Conservation (phyloP, 225 moss, liverwort and hornwort species). For the Physcomitrium patens region DNA sequence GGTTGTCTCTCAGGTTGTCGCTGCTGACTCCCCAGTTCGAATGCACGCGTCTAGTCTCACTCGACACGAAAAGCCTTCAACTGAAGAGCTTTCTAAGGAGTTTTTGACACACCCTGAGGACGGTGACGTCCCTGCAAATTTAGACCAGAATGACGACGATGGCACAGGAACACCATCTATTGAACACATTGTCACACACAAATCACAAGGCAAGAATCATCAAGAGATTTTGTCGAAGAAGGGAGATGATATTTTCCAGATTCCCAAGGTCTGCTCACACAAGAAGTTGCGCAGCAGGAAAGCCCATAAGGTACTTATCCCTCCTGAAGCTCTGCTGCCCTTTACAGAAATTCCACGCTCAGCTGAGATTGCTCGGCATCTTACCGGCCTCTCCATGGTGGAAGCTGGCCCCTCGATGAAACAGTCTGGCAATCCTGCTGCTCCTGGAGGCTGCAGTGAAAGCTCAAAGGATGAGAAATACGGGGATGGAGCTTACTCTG, state of each 20-base stretch:
- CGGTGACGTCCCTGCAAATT: not conserved
- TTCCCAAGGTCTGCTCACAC: slow-evolving; percentile 35
- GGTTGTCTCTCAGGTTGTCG: not conserved
- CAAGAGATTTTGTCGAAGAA: slow-evolving; percentile 33
- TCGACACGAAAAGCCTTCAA: not conserved
- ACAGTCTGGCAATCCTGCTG: not conserved
- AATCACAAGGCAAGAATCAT: slow-evolving; percentile 15
- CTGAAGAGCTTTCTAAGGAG: slow-evolving; percentile 4
- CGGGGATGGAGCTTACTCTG: not conserved
- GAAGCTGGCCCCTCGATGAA: slow-evolving; percentile 36
- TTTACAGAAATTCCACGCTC: not conserved
- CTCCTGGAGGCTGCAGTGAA: slow-evolving; percentile 12
- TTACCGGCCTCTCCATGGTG: slow-evolving; percentile 30
- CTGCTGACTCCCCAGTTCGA: not conserved
- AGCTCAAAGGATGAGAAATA: slow-evolving; percentile 21
- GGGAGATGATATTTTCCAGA: slow-evolving; percentile 36
- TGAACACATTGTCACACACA: slow-evolving; percentile 24
- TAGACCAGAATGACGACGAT: not conserved
- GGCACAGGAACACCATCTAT: slow-evolving; percentile 16
- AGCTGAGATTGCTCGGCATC: slow-evolving; percentile 15
- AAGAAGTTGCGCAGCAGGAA: slow-evolving; percentile 47
- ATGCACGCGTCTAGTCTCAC: not conserved
- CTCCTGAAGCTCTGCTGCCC: slow-evolving; percentile 29
- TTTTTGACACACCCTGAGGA: slow-evolving; percentile 21
- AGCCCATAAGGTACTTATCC: slow-evolving; percentile 37